Conservation (phyloP, 805 yeast species). For the Yarrowia hollandica region DNA sequence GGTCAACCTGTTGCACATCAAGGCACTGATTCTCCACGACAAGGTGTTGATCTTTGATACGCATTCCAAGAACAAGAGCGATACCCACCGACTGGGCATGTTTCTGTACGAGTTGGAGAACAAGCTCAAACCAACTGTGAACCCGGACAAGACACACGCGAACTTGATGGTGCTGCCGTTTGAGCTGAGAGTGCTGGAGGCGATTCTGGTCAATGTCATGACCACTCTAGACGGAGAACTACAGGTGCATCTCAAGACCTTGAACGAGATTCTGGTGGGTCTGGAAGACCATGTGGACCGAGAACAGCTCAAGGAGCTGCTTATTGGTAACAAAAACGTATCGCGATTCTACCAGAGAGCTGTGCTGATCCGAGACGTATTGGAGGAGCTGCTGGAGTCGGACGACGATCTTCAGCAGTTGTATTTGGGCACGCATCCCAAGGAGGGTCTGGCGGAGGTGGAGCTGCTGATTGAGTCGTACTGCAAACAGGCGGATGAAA, state of each 20-base stretch:
- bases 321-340: constrained; percentile 70
- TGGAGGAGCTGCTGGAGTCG: constrained; percentile 80
- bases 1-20: constrained; percentile 61
- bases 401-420: constrained; percentile 52
- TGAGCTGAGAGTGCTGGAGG: constrained; percentile 82
- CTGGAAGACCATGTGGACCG: constrained; percentile 80
- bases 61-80: constrained; percentile 39
- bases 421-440: constrained; percentile 34
- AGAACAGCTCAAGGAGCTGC: constrained; percentile 66
- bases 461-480: constrained; percentile 90
- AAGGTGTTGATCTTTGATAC: constrained; percentile 65
- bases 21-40: constrained; percentile 59
- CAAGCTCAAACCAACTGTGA: constrained; percentile 47
- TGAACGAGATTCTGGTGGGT: constrained; percentile 65
- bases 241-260: constrained; percentile 54
- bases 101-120: constrained; percentile 83
- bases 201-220: constrained; percentile 78
- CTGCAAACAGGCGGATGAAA: constrained; percentile 87
- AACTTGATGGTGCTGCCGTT: constrained; percentile 46
- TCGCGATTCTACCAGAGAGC: constrained; percentile 75
- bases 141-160: not conserved
- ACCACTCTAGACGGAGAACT: constrained; percentile 76
- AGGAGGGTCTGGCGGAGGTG: constrained; percentile 77
- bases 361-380: constrained; percentile 69
- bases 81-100: constrained; percentile 69